Evolutionary conservation across 495 filamentous ascomycete species (phyloP), one percentile per base, ranked within the genome.

Genomic region (Penicillium pancosmium): DNA sequence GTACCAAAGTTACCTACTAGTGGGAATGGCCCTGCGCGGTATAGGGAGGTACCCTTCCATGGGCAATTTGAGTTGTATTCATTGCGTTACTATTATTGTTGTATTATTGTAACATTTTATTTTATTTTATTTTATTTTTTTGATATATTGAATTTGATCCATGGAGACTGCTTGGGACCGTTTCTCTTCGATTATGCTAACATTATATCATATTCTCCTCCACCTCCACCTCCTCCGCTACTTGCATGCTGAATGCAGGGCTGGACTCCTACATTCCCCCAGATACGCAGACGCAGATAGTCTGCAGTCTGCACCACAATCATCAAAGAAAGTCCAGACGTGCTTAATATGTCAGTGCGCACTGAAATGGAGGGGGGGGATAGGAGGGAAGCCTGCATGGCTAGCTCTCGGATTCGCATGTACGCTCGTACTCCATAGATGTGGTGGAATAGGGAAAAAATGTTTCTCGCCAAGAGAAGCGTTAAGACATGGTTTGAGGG

Each of bases 1-100:
- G 46, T 48, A 63, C 64, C 59, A 65, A 63, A 69, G 67, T 67
- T 67, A 65, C 59, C 41, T 59, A 59, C 63, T 27, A 48, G 19
- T 48, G 19, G 19, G 19, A 27, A 23, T 25, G 21, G 46, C 46
- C 23, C 46, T 48, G 63, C 59, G 60, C 59, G 56, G 36, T 66
- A 61, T 59, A 34, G 59, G 23, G 16, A 59, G 52, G 59, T 68
- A 68, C 65, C 48, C 48, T 63, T 19, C 8, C 4, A 38, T 38
- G 6, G 5, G 15, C 6, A 1, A 38, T 15, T 38, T n/a, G 15
- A 38, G 11, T 38, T 4, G 16, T 44, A 1, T 16, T 44, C n/a
- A 44, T 2, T 21, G 15, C 9, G 10, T 44, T 19, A 16, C 18
- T 8, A 44, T 19, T 9, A 19, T 44, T 44, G 5, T 16, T 44